phyloP scores from a whole-genome alignment of 257 asterid genomes.

The Solanum habrochaites region DNA sequence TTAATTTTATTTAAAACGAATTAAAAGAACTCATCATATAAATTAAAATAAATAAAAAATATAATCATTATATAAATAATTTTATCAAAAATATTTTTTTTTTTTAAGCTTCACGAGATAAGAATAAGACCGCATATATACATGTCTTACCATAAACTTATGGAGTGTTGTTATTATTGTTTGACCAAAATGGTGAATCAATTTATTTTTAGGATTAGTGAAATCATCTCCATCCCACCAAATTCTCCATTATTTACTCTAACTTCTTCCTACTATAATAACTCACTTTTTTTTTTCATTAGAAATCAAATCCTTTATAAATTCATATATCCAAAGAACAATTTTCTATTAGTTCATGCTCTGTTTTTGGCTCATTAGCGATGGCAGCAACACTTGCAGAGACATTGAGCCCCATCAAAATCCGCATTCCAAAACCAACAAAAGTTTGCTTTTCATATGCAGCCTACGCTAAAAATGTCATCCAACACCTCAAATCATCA shows the following conservation, averaged over 20 bases:
- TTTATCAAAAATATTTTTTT: too few relatives aligned
- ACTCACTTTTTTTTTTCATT: neutral
- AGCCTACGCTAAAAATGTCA: conserved; percentile 73
- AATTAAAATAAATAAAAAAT: too few relatives aligned
- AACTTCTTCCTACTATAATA: neutral
- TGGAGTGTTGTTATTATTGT: neutral
- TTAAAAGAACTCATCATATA: neutral
- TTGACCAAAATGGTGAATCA: neutral
- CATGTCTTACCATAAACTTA: too few relatives aligned
- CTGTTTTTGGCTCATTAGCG: neutral
- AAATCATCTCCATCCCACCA: neutral
- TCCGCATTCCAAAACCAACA: conserved; percentile 24
- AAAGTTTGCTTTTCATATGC: conserved; percentile 80
- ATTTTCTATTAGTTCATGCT: neutral
- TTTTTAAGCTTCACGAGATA: neutral
- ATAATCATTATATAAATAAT: too few relatives aligned
- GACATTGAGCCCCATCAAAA: neutral
- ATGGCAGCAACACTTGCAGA: conserved; percentile 21
- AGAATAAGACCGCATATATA: neutral
- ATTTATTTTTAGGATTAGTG: neutral
- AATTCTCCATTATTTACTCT: neutral
- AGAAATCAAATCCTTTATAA: neutral
- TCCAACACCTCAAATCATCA: conserved; percentile 30
- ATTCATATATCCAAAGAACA: neutral
- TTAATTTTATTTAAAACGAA: rapidly evolving